Evolutionary conservation across 2,329 filamentous ascomycete species (phyloP), one percentile per base, ranked within the genome.

Genomic region (Geosmithia morbida): DNA sequence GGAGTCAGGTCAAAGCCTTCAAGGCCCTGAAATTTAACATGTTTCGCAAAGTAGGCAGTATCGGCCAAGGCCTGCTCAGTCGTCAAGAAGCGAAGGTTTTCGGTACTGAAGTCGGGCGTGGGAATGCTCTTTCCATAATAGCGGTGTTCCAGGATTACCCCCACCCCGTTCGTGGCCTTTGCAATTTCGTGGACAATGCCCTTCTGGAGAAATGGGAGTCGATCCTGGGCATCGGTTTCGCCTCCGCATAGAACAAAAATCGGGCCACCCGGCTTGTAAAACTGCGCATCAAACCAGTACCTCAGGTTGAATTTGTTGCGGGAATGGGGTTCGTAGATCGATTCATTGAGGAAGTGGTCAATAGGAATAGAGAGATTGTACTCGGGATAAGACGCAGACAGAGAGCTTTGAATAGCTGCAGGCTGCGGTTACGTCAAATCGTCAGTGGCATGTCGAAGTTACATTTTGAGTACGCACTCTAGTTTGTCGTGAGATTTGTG

Each of bases 341-440:
- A 94, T 48, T 88, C 82, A 57, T 90, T 87, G 63, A 85, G 85
- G 65, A 92, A 94, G 59, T 92, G 85, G 61, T 94, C 87, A 33
- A 94, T 69, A 16, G 75, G 75, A 3, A 75, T 71, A 2, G 61
- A 62, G 46, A 66, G 49, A 50, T 65, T 64, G 46, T 50, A 45
- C 22, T 43, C 48, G 18, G 45, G 45, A n/a, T 49, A 46, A 4
- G 7, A 3, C 14, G 46, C 41, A 20, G 18, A 17, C 20, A 22
- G 22, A 16, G 13, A 13, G 10, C 18, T 16, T 13, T 14, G 42
- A 39, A 13, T 47, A 19, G 22, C 2, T 41, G 14, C 18, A 2
- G 16, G 33, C 22, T 41, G 14, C 6, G 22, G 22, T 22, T 17
- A 41, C 5, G 20, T 22, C 40, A 30, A 22, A 39, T 26, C 26